These are phyloP conservation scores for Chaetomiaceae sp. DNA, from an alignment of 2,329 filamentous ascomycete genomes.

Conservation along the genomic window DNA sequence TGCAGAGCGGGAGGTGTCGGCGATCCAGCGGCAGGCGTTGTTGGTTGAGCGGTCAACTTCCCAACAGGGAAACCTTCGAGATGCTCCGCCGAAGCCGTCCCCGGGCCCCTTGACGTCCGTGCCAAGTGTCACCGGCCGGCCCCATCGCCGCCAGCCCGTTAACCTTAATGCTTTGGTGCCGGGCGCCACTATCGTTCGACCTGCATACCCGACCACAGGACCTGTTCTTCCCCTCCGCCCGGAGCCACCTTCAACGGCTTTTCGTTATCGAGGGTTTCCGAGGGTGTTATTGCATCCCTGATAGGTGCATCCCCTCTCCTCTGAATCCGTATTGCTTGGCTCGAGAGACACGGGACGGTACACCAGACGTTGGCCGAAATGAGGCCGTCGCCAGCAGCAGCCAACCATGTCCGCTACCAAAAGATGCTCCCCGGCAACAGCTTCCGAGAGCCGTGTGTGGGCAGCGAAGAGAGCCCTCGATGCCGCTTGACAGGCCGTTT, in stretches of 20 bases:
- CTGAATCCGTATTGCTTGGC: not conserved
- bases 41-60: conserved; percentile 12
- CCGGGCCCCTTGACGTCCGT: not conserved
- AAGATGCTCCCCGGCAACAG: not conserved
- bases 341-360: conserved; percentile 3
- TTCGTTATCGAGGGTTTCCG: not conserved
- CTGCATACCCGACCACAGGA: not conserved
- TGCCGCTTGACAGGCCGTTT: not conserved
- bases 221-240: not conserved
- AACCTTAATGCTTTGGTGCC: conserved; percentile 8
- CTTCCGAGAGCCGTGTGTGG: not conserved
- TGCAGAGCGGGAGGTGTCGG: not conserved
- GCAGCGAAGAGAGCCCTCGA: not conserved
- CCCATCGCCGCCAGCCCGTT: not conserved
- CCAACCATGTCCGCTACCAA: conserved; percentile 20
- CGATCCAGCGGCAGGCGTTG: not conserved
- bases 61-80: conserved; percentile 25
- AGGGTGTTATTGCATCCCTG: conserved; percentile 1
- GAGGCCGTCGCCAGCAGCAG: conserved; percentile 18
- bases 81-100: conserved; percentile 23
- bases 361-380: conserved; percentile 19
- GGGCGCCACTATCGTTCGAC: not conserved
- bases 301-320: not conserved
- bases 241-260: not conserved
- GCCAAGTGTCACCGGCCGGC: conserved; percentile 1